Evolutionary conservation across 2,329 filamentous ascomycete species (phyloP), one percentile per base, ranked within the genome.

Genomic region (Ceratocystis destructans): DNA sequence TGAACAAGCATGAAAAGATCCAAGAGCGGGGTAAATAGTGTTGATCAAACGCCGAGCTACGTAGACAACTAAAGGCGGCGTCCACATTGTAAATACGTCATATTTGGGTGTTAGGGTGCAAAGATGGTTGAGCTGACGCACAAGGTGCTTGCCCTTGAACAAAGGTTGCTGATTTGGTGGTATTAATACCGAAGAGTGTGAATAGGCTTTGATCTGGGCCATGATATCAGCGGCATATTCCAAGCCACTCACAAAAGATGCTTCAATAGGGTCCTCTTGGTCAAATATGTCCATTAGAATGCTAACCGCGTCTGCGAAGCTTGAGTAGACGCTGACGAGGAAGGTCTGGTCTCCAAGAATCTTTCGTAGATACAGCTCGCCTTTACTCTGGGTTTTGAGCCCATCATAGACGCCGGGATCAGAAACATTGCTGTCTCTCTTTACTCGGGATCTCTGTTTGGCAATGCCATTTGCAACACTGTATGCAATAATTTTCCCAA

Each of bases 121-220:
- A n/a, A 97, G 77, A 66, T 90, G 84, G 15, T 88, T 81, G 25
- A 97, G 80, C 71, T 94, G 86, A 68, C 87, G 83, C 10, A 87
- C 78, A 2, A 99, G 79, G 71, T 87, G 88, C 70, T 87, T 90
- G 33, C 87, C 86, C 70, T 83, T 87, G 76, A 96, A 97, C 64
- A 85, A 86, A 2, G 94, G 94, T 71, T 97, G 92, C 70, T 96
- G 91, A 66, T 87, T 89, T 10, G 87, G 79, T 2, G 90, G 88
- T 6, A 96, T 77, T 12, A 78, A 75, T 33, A 83, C 80, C 1
- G 79, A 77, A 0, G 91, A 91, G 69, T 86, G 79, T 37, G 88
- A 84, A 69, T 87, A 85, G 2, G 74, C 75, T 69, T 85, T 87
- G 72, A 99, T 96, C 33, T 83, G 80, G 17, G 78, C 77, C 75